A percentile compares a stretch with the other conserved stretches of the same genome.
These are phyloP conservation scores for Cutaneotrichosporon cyanovorans DNA, from an alignment of 1,284 basidiomycete species.

Conservation along the genomic window DNA sequence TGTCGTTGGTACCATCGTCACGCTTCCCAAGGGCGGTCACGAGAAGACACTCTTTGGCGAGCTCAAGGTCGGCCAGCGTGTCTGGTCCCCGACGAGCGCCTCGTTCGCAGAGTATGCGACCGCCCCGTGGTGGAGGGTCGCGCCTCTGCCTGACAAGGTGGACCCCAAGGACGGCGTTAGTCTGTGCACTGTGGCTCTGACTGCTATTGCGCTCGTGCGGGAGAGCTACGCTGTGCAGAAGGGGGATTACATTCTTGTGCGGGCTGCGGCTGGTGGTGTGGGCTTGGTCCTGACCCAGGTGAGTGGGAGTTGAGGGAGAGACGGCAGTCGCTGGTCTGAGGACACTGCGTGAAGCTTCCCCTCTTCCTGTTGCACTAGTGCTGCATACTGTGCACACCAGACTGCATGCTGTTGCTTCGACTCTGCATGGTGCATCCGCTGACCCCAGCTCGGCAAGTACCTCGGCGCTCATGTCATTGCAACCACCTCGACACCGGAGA, in stretches of 20 bases:
- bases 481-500: conserved; percentile 79
- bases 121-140: conserved; percentile 58
- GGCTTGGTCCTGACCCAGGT: conserved; percentile 52
- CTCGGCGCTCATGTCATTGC: conserved; percentile 83
- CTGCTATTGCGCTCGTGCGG: conserved; percentile 67
- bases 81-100: conserved; percentile 53
- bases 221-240: conserved; percentile 74
- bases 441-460: conserved; percentile 45
- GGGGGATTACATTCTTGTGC: conserved; percentile 53
- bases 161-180: conserved; percentile 62
- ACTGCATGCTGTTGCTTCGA: no score
- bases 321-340: no score
- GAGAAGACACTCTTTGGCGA: conserved; percentile 50
- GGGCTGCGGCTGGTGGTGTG: conserved; percentile 78
- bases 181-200: conserved; percentile 66
- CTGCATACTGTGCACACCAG: no score
- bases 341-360: conserved; percentile 47
- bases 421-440: neutral
- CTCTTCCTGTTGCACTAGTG: neutral
- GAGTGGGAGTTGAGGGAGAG: conserved; percentile 7
- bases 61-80: conserved; percentile 38
- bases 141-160: conserved; percentile 50
- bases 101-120: conserved; percentile 70
- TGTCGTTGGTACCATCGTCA: conserved; percentile 60
- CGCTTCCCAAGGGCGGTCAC: conserved; percentile 56